A percentile compares a stretch with the other conserved stretches of the same genome.
Evolutionary conservation across 495 filamentous ascomycete genomes (phyloP).

Genomic region (Hypoxylon lienhwacheense): DNA sequence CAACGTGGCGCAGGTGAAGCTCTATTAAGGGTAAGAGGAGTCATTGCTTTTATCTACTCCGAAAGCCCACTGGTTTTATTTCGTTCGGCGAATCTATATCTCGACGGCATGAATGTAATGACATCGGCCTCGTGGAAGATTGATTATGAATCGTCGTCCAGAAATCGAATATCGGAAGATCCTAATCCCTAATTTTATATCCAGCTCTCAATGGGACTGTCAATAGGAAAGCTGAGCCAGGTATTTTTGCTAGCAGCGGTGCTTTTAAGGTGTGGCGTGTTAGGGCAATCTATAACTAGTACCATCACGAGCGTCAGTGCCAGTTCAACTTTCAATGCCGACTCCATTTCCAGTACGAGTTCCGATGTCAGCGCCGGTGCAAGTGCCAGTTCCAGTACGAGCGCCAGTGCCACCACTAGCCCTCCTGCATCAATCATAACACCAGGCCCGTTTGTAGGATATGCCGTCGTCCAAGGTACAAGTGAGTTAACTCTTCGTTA

Average conservation of each 20-base stretch:
- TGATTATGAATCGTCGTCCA: too few species aligned
- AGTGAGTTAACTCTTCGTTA: conserved; percentile 8
- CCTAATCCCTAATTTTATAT: not conserved
- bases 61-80: too few species aligned
- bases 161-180: too few species aligned
- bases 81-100: not conserved
- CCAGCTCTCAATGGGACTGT: not conserved
- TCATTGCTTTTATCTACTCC: conserved; percentile 1
- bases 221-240: not conserved
- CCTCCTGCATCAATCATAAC: conserved; percentile 8
- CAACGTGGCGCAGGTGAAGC: not conserved
- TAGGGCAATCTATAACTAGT: conserved; percentile 3
- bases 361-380: not conserved
- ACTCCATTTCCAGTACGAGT: not conserved
- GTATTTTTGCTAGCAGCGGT: conserved; percentile 1
- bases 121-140: not conserved
- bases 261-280: not conserved
- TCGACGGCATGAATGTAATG: not conserved
- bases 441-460: conserved; percentile 17
- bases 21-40: not conserved
- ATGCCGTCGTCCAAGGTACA: not conserved
- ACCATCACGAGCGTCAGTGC: not conserved
- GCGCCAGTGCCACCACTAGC: not conserved
- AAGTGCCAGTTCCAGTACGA: too few species aligned
- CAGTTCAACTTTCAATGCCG: not conserved